Evolutionary conservation across 345 rosid genomes (phyloP).

Genomic region (Citrus glauca): DNA sequence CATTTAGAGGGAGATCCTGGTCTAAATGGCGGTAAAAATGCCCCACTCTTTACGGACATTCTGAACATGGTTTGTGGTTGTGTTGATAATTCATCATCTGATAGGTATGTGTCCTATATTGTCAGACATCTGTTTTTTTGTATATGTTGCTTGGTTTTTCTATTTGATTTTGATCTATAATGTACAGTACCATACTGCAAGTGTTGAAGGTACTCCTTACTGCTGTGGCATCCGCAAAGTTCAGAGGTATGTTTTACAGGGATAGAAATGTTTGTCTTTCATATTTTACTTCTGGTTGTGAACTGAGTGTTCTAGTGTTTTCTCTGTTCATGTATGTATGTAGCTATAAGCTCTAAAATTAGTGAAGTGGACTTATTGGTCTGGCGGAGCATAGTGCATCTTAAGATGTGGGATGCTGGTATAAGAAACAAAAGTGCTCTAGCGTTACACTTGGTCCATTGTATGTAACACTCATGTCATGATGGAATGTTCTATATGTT

Average conservation of each 20-base stretch:
- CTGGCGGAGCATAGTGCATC: not conserved
- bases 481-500: not conserved
- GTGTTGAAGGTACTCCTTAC: conserved; percentile 96
- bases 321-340: not conserved
- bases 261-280: conserved; percentile 15
- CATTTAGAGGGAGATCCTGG: conserved; percentile 99
- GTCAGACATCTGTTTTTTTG: conserved; percentile 3
- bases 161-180: conserved; percentile 25
- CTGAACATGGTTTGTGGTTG: conserved; percentile 86
- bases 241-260: conserved; percentile 60
- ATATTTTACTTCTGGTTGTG: conserved; percentile 7
- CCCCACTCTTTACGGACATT: conserved; percentile 76
- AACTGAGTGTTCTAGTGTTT: not conserved
- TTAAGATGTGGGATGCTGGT: not conserved
- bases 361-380: not conserved
- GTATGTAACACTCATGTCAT: not conserved
- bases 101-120: conserved; percentile 52
- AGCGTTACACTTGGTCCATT: not conserved
- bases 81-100: conserved; percentile 91
- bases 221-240: conserved; percentile 91
- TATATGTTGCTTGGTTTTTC: conserved; percentile 17
- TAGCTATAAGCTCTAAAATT: not conserved
- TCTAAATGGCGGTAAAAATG: conserved; percentile 81
- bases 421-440: not conserved
- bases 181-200: conserved; percentile 85